Conservation (phyloP, 805 yeast species). For the Saturnispora diversa region DNA sequence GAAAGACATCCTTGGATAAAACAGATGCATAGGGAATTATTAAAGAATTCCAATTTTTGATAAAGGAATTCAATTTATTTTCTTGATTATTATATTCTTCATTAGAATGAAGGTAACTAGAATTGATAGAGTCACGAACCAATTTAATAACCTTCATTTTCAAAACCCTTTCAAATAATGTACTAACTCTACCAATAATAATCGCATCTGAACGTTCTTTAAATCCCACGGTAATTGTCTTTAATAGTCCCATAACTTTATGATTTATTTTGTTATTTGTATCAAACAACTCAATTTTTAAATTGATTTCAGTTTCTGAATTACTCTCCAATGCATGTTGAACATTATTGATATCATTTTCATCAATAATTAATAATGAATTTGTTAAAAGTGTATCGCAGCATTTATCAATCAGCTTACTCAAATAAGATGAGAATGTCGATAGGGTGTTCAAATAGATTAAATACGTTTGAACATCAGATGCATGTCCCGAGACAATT, state of each 20-base stretch:
- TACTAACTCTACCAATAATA: conserved; percentile 36
- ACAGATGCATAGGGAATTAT: conserved; percentile 51
- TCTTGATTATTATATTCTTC: conserved; percentile 11
- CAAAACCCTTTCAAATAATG: conserved; percentile 33
- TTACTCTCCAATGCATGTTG: conserved; percentile 19
- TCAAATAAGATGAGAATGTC: conserved; percentile 50
- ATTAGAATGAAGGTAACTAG: conserved; percentile 32
- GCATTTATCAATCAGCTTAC: conserved; percentile 42
- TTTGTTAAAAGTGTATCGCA: conserved; percentile 22
- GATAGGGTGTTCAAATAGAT: conserved; percentile 68
- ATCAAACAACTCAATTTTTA: conserved; percentile 18
- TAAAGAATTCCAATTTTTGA: conserved; percentile 54
- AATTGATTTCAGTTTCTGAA: conserved; percentile 11
- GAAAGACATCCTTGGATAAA: conserved; percentile 36
- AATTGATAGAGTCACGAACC: conserved; percentile 32
- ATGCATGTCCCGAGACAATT: conserved; percentile 26
- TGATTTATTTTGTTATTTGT: conserved; percentile 4
- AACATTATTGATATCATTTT: conserved; percentile 23
- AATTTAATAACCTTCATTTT: conserved; percentile 30
- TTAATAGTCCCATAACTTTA: conserved; percentile 7
- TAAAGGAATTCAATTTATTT: conserved; percentile 34
- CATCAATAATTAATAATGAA: conserved; percentile 28
- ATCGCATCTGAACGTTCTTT: conserved; percentile 18
- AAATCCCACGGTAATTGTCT: conserved; percentile 9
- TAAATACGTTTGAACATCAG: conserved; percentile 45